These are phyloP conservation scores for Acanthamoeba sp. DNA, from an alignment of 208 protist genomes.

Conservation along the genomic window DNA sequence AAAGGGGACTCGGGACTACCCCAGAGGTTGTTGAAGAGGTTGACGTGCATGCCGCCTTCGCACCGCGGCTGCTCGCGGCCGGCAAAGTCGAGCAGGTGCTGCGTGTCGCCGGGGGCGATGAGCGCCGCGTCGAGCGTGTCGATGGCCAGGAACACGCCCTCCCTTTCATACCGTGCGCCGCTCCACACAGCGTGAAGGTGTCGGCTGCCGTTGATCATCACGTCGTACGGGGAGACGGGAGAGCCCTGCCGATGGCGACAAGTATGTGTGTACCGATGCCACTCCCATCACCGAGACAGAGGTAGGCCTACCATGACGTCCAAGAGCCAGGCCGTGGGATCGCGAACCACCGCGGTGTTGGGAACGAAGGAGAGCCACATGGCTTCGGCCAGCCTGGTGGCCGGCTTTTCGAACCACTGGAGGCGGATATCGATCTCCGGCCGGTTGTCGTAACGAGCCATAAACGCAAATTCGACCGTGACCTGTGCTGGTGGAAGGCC, in stretches of 20 bases:
- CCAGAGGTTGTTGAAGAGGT: conserved; percentile 46
- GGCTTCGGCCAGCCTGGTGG: conserved; percentile 17
- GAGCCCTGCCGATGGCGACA: background rate
- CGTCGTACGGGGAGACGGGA: background rate
- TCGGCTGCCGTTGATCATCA: conserved; percentile 19
- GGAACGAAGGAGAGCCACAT: conserved; percentile 29
- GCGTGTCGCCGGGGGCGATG: background rate
- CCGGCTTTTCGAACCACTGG: conserved; percentile 27
- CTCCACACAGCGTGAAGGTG: background rate
- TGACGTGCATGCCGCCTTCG: conserved; percentile 25
- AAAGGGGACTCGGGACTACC: background rate
- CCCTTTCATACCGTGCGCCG: background rate
- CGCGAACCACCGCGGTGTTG: background rate
- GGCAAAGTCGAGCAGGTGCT: conserved; percentile 5
- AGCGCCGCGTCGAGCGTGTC: conserved; percentile 10
- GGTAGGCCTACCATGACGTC: conserved; percentile 32
- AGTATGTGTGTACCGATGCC: background rate
- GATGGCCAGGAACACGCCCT: background rate
- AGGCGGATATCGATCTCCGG: background rate
- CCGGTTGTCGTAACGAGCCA: too few species aligned
- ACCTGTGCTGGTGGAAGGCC: too few species aligned
- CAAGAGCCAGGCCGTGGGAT: background rate
- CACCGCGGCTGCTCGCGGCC: background rate
- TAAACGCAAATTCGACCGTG: background rate
- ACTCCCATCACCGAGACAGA: too few species aligned